These are phyloP conservation scores for Nigrograna mackinnonii DNA, from an alignment of 2,329 filamentous ascomycete genomes.

Conservation along the genomic window DNA sequence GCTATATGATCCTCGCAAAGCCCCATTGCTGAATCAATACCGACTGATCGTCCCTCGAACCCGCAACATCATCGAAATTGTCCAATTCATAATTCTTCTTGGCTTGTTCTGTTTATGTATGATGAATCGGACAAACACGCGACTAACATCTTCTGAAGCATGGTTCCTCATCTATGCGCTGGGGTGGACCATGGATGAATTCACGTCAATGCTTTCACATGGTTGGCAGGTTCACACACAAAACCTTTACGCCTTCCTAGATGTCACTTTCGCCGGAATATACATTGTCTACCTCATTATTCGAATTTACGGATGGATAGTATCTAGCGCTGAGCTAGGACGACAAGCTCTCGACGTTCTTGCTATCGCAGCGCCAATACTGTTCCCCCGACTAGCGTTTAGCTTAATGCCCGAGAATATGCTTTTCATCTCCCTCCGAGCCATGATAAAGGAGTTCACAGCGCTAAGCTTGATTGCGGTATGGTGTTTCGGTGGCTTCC, in stretches of 20 bases:
- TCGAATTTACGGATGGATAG: conserved; percentile 66
- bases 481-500: conserved; percentile 84
- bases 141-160: conserved; percentile 62
- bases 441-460: conserved; percentile 88
- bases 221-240: conserved; percentile 82
- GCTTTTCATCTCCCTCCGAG: conserved; percentile 77
- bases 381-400: conserved; percentile 80
- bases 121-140: conserved; percentile 61
- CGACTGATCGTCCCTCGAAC: conserved; percentile 81
- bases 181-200: conserved; percentile 79
- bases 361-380: conserved; percentile 76
- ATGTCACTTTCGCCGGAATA: conserved; percentile 75
- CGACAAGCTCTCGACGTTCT: conserved; percentile 77
- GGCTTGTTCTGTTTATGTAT: conserved; percentile 73
- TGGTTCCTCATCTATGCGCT: conserved; percentile 74
- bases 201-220: conserved; percentile 77
- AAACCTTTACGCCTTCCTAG: conserved; percentile 86
- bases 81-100: conserved; percentile 73
- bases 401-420: conserved; percentile 83
- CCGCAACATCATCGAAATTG: conserved; percentile 73
- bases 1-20: conserved; percentile 76
- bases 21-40: conserved; percentile 81
- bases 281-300: conserved; percentile 71
- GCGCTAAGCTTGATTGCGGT: conserved; percentile 73
- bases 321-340: conserved; percentile 51